phyloP scores from a whole-genome alignment of 176 grass and related monocot genomes.

The Carex pumila region DNA sequence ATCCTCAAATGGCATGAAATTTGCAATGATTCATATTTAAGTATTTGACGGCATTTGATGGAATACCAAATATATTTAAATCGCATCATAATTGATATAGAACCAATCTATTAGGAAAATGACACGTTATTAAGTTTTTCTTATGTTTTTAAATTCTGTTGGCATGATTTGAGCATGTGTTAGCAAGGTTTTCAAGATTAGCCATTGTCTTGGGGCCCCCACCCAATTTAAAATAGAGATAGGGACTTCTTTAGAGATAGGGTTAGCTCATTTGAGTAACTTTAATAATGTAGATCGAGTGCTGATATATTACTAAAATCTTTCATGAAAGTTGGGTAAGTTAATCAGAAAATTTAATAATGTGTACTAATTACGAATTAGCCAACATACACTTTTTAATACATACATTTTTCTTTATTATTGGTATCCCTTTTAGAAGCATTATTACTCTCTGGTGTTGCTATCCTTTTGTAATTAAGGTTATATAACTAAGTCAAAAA shows the following conservation, averaged over 20 bases:
- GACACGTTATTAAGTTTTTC: no score
- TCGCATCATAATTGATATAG: no score
- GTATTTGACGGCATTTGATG: no score
- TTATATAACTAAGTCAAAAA: not conserved
- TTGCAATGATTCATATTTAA: no score
- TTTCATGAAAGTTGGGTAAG: not conserved
- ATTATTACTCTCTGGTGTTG: not conserved
- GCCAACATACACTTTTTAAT: not conserved
- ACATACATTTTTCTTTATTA: not conserved
- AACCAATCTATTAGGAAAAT: no score
- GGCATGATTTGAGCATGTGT: no score
- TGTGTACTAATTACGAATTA: not conserved
- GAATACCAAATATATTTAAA: no score
- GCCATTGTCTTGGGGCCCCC: no score
- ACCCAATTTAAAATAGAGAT: no score
- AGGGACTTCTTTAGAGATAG: not conserved
- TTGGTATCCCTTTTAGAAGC: not conserved
- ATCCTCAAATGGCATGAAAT: no score
- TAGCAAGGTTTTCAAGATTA: no score
- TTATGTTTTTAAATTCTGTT: no score
- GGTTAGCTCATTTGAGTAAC: not conserved
- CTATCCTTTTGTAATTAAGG: not conserved
- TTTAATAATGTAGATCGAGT: not conserved
- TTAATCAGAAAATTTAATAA: not conserved
- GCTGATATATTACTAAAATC: not conserved